Percentiles rank a stretch among this genome's conserved stretches.
Conservation (phyloP, 1,284 basidiomycete genomes). For the Pseudozyma sp. region DNA sequence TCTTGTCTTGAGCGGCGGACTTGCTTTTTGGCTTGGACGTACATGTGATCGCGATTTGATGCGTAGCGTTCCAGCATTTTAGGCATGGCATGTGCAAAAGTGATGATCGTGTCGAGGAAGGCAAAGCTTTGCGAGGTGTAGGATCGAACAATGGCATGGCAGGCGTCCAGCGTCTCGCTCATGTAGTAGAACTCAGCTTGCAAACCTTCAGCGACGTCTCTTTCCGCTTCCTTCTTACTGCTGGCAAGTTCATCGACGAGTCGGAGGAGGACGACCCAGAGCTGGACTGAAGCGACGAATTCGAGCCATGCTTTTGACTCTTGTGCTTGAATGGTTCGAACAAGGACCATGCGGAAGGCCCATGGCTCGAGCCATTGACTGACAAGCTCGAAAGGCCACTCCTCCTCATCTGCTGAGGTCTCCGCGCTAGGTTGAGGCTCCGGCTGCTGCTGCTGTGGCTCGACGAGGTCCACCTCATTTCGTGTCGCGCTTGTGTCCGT, state of each 20-base stretch:
- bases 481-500: conserved; percentile 13
- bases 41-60: conserved; percentile 62
- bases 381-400: conserved; percentile 58
- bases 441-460: conserved; percentile 5
- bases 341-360: conserved; percentile 64
- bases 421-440: conserved; percentile 1
- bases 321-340: conserved; percentile 54
- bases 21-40: conserved; percentile 58
- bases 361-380: conserved; percentile 64
- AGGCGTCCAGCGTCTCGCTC: conserved; percentile 59
- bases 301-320: conserved; percentile 64
- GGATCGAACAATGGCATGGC: conserved; percentile 53
- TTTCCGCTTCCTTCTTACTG: conserved; percentile 48
- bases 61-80: conserved; percentile 65
- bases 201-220: conserved; percentile 60
- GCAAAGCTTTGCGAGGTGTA: conserved; percentile 65
- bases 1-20: conserved; percentile 46
- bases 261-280: conserved; percentile 66
- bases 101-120: conserved; percentile 60
- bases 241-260: conserved; percentile 61
- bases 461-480: conserved; percentile 9
- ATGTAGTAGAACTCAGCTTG: conserved; percentile 67
- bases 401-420: conserved; percentile 8
- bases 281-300: conserved; percentile 59
- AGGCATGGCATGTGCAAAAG: conserved; percentile 63